Evolutionary conservation across 2,329 filamentous ascomycete genomes (phyloP), one percentile per base, ranked within the genome.

Genomic region (Rachicladosporium sp.): DNA sequence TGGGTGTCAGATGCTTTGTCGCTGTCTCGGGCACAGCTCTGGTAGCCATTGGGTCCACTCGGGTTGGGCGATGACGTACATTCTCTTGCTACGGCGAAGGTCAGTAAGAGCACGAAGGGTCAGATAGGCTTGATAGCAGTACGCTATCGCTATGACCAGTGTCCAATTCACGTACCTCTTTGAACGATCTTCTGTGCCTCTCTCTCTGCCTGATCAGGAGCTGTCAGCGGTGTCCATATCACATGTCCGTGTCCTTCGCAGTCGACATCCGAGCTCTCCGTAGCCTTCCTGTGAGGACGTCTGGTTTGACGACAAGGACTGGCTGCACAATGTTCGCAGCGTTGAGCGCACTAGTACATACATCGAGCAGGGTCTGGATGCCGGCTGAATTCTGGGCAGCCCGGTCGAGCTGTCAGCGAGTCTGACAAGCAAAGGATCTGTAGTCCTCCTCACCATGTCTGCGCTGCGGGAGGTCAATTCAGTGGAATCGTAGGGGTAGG

Each of bases 161-260:
- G 11, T 4, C 10, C 34, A n/a, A 30, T 4, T 9, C 30, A 62
- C 69, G 45, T 64, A 93, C 89, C 84, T 76, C 91, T 87, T 66
- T 96, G 89, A 43, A 98, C 88, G 63, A 98, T 98, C 76, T 95
- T 95, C 68, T 94, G 89, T 46, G 91, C 91, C 66, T 96, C 89
- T 66, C 87, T 82, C 76, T 98, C 91, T 55, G 91, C 88, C 89
- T 96, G 52, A 19, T 51, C 40, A 13, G 49, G 39, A 31, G 47
- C 41, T 46, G 57, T 70, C 50, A 70, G 63, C 40, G 15, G 15
- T 19, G 15, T 30, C 33, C 12, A 13, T 41, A 19, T 35, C 35
- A 35, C 21, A 7, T 10, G 15, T 21, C 10, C n/a, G 29, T 38
- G n/a, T 32, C 30, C 15, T 32, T 31, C 37, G 11, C 6, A 29